These are phyloP conservation scores for Penicillium sp. DNA, from an alignment of 2,329 filamentous ascomycete genomes.

Conservation along the genomic window DNA sequence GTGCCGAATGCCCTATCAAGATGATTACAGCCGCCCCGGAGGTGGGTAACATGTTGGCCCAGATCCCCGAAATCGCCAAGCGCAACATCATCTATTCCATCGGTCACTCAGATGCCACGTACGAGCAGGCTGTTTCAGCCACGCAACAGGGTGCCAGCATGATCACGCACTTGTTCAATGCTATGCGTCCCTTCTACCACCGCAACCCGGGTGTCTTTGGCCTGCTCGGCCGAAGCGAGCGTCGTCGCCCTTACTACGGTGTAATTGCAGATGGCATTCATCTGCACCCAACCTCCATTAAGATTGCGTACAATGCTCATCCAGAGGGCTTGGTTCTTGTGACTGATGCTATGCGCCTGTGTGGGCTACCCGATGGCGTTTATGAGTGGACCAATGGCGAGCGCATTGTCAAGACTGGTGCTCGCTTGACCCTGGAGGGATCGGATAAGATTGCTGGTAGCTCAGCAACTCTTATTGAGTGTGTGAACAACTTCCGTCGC, in stretches of 20 bases:
- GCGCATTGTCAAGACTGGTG: slow-evolving; percentile 61
- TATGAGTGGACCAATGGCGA: slow-evolving; percentile 83
- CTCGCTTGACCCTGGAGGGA: slow-evolving; percentile 72
- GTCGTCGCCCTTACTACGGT: slow-evolving; percentile 70
- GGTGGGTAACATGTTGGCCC: slow-evolving; percentile 65
- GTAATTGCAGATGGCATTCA: slow-evolving; percentile 91
- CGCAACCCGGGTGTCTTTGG: slow-evolving; percentile 90
- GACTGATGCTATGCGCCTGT: slow-evolving; percentile 87
- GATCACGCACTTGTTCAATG: slow-evolving; percentile 94
- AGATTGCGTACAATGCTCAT: slow-evolving; percentile 85
- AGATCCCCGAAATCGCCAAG: slow-evolving; percentile 66
- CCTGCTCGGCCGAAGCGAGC: slow-evolving; percentile 68
- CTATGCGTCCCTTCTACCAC: slow-evolving; percentile 87
- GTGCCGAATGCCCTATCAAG: slow-evolving; percentile 53
- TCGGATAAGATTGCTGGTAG: slow-evolving; percentile 77
- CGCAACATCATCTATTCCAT: slow-evolving; percentile 75
- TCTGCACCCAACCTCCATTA: slow-evolving; percentile 81
- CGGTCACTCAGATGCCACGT: slow-evolving; percentile 84
- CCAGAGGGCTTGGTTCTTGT: slow-evolving; percentile 84
- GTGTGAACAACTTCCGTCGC: slow-evolving; percentile 46
- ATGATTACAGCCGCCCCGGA: slow-evolving; percentile 89
- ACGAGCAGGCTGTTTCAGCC: slow-evolving; percentile 73
- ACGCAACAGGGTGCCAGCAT: slow-evolving; percentile 76
- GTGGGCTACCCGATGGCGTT: slow-evolving; percentile 77
- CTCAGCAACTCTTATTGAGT: slow-evolving; percentile 45